A percentile compares a stretch with the other conserved stretches of the same genome.
These are phyloP conservation scores for Coniella vitis DNA, from an alignment of 2,329 filamentous ascomycete genomes.

Conservation along the genomic window DNA sequence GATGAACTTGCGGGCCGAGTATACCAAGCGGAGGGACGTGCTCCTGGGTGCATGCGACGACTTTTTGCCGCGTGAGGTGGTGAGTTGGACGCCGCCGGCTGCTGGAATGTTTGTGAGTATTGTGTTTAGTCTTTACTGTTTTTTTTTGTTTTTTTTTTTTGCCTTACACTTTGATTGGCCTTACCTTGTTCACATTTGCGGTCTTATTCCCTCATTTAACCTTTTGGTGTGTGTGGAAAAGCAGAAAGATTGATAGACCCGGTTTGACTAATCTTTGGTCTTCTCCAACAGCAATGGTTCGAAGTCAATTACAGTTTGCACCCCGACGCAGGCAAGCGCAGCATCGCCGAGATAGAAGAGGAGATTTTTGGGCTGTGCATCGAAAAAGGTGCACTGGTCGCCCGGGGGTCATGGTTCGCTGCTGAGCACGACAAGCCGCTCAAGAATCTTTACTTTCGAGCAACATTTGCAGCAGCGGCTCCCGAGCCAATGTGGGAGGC, in stretches of 20 bases:
- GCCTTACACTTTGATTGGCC: too few species aligned
- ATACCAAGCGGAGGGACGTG: conserved; percentile 70
- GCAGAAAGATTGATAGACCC: background rate
- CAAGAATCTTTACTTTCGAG: conserved; percentile 74
- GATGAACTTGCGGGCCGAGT: conserved; percentile 71
- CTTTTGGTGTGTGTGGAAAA: too few species aligned
- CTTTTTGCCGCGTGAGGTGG: conserved; percentile 65
- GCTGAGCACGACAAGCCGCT: conserved; percentile 58
- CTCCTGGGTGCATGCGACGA: conserved; percentile 75
- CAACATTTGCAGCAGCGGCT: conserved; percentile 80
- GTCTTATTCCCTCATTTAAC: too few species aligned
- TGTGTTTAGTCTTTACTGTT: background rate
- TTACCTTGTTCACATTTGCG: too few species aligned
- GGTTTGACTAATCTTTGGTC: too few species aligned
- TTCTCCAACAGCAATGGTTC: conserved; percentile 68
- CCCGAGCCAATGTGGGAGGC: conserved; percentile 64
- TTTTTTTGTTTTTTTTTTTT: background rate
- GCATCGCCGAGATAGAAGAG: conserved; percentile 67
- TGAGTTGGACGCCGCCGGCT: conserved; percentile 70
- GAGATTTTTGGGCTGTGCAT: conserved; percentile 77
- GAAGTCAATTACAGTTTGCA: conserved; percentile 60
- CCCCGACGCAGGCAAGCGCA: conserved; percentile 47
- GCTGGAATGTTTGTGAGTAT: conserved; percentile 90
- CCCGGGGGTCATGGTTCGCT: conserved; percentile 85
- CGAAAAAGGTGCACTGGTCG: conserved; percentile 70